Base-by-base conservation (phyloP, 2,329 filamentous ascomycete genomes). In the Pseudogymnoascus sp. region DNA sequence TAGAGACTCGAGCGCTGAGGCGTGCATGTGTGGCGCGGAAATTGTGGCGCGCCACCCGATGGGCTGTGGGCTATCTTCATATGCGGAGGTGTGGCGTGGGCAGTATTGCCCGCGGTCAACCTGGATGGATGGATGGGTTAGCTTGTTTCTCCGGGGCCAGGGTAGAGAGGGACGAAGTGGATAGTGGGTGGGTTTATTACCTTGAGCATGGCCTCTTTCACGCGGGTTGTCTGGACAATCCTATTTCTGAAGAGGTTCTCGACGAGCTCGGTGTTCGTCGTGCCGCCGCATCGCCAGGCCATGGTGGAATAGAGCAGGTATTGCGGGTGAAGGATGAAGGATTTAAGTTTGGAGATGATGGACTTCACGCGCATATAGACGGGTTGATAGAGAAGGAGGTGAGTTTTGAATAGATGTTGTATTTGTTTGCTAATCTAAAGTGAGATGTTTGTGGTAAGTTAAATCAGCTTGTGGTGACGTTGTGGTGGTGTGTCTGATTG, bases 31-130 rank as follows among this genome's bases (percentile, higher is more conserved):
- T 1, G 87, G 87, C 23, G 87, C 87, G 18, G 85, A 87, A 66
- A 91, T 90, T 14, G 88, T 91, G 63, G 87, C 88, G 23, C 75
- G 71, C 73, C 85, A 80, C 60, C 88, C 87, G 72, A 91, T 89
- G 65, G 80, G 73, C 73, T 90, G 88, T 0, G 88, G 88, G 1
- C 82, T 84, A 77, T 91, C 88, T 69, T 84, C 80, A 75, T 97
- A 97, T 2, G 95, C 86, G 8, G 74, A 74, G 0, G 75, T 2
- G 86, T 88, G 18, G 86, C 83, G 71, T 3, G 90, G 89, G 12
- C 89, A 84, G 77, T 93, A 97, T 76, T 97, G 84, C 0, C 84
- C 92, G 66, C 95, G 86, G 76, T 99, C 93, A 72, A 97, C 91
- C 87, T 92, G 68, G 18, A 21, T 57, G 14, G 14, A 16, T 66